Evolutionary conservation across 2,329 filamentous ascomycete species (phyloP), one percentile per base, ranked within the genome.

Genomic region (Venturiaceae sp.): DNA sequence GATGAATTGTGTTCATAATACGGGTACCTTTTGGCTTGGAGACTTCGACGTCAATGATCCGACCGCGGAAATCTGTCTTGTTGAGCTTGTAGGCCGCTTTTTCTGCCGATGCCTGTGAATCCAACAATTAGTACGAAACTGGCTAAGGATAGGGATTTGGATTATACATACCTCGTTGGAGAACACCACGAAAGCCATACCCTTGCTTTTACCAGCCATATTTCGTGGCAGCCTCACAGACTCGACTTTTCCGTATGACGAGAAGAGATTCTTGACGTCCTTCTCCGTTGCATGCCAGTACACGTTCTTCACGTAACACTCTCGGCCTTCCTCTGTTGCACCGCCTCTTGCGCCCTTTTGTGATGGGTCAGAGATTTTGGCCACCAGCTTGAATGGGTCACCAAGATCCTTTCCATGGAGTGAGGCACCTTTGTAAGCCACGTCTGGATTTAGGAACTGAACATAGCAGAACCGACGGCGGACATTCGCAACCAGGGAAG

Each of bases 391-490:
- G 64, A 85, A 85, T 30, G 82, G 81, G 28, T 83, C 83, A 26
- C 86, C 87, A 0, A 95, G 72, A 23, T 84, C 69, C 59, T 80
- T 85, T 28, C 87, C 87, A 66, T 96, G 81, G 53, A 96, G 80
- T 60, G 83, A 75, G 0, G 85, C 86, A 1, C 92, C 92, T 53
- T 69, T 67, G 26, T 66, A 55, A 1, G 71, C 71, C 53, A 68
- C 63, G 13, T 68, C 64, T 13, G 66, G 61, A 16, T 23, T 83
- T 53, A 84, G 80, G 69, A 96, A 96, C n/a, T 95, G 90, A 6
- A 96, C 80, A 71, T 99, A 99, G 75, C 92, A 96, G 75, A 99
- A 99, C 26, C 94, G 87, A 33, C 94, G 88, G 65, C 89, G 86
- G 1, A 87, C 86, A 66, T 96, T 92, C 71, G 82, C 91, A 69